Evolutionary conservation across 257 asterid species (phyloP).

Genomic region (Lavandula angustifolia): DNA sequence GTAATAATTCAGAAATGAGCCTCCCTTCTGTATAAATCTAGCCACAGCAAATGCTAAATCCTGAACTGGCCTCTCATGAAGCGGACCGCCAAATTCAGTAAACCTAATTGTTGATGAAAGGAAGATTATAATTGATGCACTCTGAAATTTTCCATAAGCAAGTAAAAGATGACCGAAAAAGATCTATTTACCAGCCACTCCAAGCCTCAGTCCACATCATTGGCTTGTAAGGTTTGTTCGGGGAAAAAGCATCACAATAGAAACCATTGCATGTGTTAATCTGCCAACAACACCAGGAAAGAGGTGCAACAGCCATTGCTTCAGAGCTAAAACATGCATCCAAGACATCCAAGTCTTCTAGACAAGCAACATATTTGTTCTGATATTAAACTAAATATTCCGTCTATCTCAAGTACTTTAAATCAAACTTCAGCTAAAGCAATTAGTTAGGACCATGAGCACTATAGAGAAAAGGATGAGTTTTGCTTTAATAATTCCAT

Average conservation of each 20-base stretch:
- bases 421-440: background rate
- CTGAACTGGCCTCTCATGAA: constrained; percentile 76
- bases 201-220: constrained; percentile 97
- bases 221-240: constrained; percentile 86
- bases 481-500: constrained; percentile 18
- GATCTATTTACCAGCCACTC: constrained; percentile 72
- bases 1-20: constrained; percentile 86
- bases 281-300: constrained; percentile 43
- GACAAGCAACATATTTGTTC: no score
- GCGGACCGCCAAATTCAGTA: constrained; percentile 76
- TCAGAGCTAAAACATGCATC: background rate
- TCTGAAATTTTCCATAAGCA: background rate
- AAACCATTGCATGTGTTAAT: constrained; percentile 95
- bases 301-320: constrained; percentile 10
- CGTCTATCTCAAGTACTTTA: no score
- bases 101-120: constrained; percentile 52
- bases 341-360: background rate
- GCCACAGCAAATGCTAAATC: constrained; percentile 98
- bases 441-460: background rate
- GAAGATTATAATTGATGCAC: constrained; percentile 9
- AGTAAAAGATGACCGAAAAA: constrained; percentile 11
- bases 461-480: background rate
- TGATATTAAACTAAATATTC: no score
- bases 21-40: constrained; percentile 85
- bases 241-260: constrained; percentile 79